Base-by-base conservation (phyloP, 805 yeast species). In the Starmerella potacharoeniae region DNA sequence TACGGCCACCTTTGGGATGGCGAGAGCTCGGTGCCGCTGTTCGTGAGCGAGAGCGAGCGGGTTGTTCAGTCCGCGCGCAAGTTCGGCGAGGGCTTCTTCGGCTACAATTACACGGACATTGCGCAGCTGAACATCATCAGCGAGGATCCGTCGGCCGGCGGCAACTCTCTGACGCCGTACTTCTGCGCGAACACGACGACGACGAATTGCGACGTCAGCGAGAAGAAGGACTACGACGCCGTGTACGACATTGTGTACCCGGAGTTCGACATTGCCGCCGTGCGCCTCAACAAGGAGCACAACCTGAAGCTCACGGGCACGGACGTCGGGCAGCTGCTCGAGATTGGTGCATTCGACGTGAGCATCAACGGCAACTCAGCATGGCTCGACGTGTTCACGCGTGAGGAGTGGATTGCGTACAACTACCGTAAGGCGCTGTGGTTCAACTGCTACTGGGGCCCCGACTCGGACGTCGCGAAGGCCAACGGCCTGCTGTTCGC, bases 61-160 rank as follows among this genome's bases (percentile, higher is more conserved):
- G 63, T 79, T 35, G 73, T 75, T 56, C 79, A 76, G 56, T 77
- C 84, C 40, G 78, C 84, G 7, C 66, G 71, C 31, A 69, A 72
- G 62, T 82, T 82, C 64, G 79, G 82, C 9, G 70, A 76, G 60
- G 88, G 86, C 0, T 82, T 83, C 67, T 71, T 79, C 60, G 77
- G 77, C 10, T 71, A 71, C 51, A 67, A 71, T 55, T 74, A 70
- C 63, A 66, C 73, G 16, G 56, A 65, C 31, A 65, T 66, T 36
- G 69, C 73, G 16, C 70, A 66, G 31, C 62, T 77, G 43, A 62
- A 71, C 36, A 68, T 76, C 11, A 61, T 81, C 29, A 71, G 74
- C 45, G 87, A 82, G 64, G 69, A 69, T 49, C 67, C 64, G 9
- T 58, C 62, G 5, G 72, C 70, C 64, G 87, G 87, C 36, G 82